These are phyloP conservation scores for Biscutella laevigata DNA, from an alignment of 441 rosid genomes.

Conservation along the genomic window DNA sequence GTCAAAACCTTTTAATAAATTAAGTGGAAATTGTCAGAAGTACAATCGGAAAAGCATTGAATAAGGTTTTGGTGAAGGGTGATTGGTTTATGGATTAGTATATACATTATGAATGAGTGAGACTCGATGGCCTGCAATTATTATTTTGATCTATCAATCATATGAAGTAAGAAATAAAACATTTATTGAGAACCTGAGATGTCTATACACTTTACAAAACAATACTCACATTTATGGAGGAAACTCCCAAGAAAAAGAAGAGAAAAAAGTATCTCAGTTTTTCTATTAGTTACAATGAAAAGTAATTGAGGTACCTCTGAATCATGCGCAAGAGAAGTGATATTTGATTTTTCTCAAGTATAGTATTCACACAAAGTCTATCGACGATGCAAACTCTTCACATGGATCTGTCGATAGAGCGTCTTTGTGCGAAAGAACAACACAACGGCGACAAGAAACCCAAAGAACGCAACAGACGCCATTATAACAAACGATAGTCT, in stretches of 20 bases:
- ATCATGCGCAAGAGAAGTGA: background rate
- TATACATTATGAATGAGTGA: slow-evolving; percentile 11
- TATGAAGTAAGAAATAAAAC: background rate
- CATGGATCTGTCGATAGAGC: slow-evolving; percentile 41
- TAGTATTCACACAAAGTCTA: slow-evolving; percentile 15
- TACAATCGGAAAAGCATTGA: slow-evolving; percentile 9
- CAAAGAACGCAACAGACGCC: slow-evolving; percentile 51
- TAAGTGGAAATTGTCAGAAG: slow-evolving; percentile 8
- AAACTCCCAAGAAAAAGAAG: background rate
- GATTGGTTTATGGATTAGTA: slow-evolving; percentile 18
- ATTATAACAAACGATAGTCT: slow-evolving; percentile 59
- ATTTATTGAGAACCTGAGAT: slow-evolving; percentile 2
- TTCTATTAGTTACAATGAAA: slow-evolving; percentile 7
- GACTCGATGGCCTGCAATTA: slow-evolving; percentile 17
- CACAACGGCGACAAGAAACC: slow-evolving; percentile 46
- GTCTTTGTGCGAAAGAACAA: slow-evolving; percentile 48
- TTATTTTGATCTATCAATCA: background rate
- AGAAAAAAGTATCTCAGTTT: slow-evolving; percentile 7
- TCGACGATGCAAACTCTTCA: slow-evolving; percentile 32
- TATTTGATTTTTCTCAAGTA: background rate
- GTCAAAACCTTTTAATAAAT: background rate
- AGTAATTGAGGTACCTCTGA: slow-evolving; percentile 8
- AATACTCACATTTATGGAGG: slow-evolving; percentile 4
- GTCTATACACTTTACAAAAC: slow-evolving; percentile 8
- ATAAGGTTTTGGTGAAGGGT: slow-evolving; percentile 12